phyloP scores from a whole-genome alignment of 805 yeast species.

The Candida railenensis region DNA sequence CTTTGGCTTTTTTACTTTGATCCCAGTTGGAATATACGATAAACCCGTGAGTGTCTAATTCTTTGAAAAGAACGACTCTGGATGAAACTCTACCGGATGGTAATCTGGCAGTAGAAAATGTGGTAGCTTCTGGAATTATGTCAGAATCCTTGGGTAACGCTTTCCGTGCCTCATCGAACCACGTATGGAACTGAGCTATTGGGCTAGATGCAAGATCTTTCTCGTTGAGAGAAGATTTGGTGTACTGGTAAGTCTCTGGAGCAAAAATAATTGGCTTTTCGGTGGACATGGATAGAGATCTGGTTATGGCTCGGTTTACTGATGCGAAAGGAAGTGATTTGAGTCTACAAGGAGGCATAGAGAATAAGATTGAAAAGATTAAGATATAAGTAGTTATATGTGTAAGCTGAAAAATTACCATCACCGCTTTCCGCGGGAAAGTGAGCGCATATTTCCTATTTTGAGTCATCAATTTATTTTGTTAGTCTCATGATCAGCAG shows the following conservation, averaged over 20 bases:
- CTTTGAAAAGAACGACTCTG: conserved; percentile 83
- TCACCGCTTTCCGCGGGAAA: no score
- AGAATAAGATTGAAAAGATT: background rate
- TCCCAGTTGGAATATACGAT: conserved; percentile 91
- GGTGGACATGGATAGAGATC: conserved; percentile 6
- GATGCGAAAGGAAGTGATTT: background rate
- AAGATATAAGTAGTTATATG: background rate
- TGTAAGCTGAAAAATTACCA: background rate
- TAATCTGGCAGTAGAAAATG: conserved; percentile 81
- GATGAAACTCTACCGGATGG: conserved; percentile 91
- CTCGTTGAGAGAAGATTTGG: conserved; percentile 59
- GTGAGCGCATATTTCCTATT: no score
- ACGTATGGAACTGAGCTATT: conserved; percentile 70
- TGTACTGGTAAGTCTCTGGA: conserved; percentile 86
- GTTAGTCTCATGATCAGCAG: no score
- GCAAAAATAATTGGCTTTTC: conserved; percentile 55
- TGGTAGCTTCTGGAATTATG: conserved; percentile 75
- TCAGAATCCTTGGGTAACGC: conserved; percentile 41
- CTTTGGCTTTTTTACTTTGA: conserved; percentile 76
- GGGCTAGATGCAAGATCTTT: conserved; percentile 59
- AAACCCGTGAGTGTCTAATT: conserved; percentile 81
- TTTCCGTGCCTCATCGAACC: conserved; percentile 77
- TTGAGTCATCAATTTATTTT: no score
- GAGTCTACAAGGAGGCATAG: background rate
- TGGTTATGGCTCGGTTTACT: background rate